These are phyloP conservation scores for Trichosporon sp. DNA, from an alignment of 1,284 basidiomycete genomes.

Conservation along the genomic window DNA sequence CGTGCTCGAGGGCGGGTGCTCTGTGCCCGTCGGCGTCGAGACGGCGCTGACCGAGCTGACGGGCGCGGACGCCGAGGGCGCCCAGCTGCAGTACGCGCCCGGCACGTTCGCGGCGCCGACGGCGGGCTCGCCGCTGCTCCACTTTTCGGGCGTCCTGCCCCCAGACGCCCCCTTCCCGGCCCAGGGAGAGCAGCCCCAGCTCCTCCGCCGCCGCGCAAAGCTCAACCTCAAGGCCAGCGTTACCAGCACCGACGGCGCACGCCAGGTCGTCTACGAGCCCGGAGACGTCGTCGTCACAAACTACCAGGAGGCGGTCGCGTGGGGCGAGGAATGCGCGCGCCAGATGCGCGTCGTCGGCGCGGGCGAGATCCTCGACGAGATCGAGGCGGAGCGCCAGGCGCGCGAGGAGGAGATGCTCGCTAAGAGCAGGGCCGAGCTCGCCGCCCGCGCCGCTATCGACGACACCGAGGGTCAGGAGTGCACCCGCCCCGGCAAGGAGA, in stretches of 20 bases:
- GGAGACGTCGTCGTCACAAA: conserved; percentile 56
- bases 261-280: conserved; percentile 65
- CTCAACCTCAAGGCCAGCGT: conserved; percentile 71
- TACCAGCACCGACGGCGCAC: conserved; percentile 66
- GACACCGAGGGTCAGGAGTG: conserved; percentile 2
- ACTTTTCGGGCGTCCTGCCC: conserved; percentile 46
- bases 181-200: conserved; percentile 17
- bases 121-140: conserved; percentile 35
- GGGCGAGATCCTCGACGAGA: conserved; percentile 69
- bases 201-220: conserved; percentile 37
- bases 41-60: conserved; percentile 50
- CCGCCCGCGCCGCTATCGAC: neutral
- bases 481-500: neutral
- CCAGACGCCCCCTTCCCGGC: conserved; percentile 11
- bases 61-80: conserved; percentile 6
- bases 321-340: conserved; percentile 65
- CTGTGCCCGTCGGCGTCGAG: conserved; percentile 88
- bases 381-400: conserved; percentile 62
- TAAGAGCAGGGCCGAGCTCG: conserved; percentile 20
- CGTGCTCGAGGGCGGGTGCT: conserved; percentile 92
- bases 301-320: conserved; percentile 60
- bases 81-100: conserved; percentile 16
- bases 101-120: conserved; percentile 22
- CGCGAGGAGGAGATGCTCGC: conserved; percentile 55
- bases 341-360: conserved; percentile 66